phyloP scores from a whole-genome alignment of 2,329 filamentous ascomycete genomes.

The Aureobasidium sp. region DNA sequence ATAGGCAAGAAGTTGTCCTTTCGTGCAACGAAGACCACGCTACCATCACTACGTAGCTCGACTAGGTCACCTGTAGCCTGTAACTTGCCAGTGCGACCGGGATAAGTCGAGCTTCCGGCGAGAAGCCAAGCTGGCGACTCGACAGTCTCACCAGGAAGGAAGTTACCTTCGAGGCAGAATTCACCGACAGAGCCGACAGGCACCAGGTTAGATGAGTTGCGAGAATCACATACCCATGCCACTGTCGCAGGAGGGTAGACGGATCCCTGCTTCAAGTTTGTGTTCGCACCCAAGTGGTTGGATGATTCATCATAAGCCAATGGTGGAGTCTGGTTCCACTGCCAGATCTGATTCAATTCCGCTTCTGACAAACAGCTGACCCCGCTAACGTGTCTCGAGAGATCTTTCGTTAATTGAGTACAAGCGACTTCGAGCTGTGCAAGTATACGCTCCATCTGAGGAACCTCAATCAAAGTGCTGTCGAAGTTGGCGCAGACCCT shows the following conservation, averaged over 20 bases:
- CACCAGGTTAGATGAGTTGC: constrained; percentile 21
- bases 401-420: constrained; percentile 4
- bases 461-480: background rate
- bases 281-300: background rate
- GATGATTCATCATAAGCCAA: background rate
- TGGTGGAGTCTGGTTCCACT: constrained; percentile 8
- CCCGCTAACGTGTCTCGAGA: background rate
- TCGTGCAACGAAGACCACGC: constrained; percentile 18
- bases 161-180: constrained; percentile 13
- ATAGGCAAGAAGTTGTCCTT: constrained; percentile 20
- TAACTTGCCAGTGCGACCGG: constrained; percentile 10
- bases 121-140: constrained; percentile 19
- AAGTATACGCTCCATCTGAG: constrained; percentile 15
- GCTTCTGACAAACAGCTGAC: constrained; percentile 7
- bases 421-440: constrained; percentile 15
- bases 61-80: constrained; percentile 23
- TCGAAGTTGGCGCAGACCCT: constrained; percentile 23
- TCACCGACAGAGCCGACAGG: constrained; percentile 31
- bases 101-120: background rate
- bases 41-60: constrained; percentile 18
- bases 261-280: background rate
- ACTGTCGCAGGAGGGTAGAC: constrained; percentile 7
- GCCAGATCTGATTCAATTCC: constrained; percentile 13
- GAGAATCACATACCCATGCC: constrained; percentile 25
- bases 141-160: background rate